Conservation (phyloP, 2,329 filamentous ascomycete species). For the Penicillium sp. region DNA sequence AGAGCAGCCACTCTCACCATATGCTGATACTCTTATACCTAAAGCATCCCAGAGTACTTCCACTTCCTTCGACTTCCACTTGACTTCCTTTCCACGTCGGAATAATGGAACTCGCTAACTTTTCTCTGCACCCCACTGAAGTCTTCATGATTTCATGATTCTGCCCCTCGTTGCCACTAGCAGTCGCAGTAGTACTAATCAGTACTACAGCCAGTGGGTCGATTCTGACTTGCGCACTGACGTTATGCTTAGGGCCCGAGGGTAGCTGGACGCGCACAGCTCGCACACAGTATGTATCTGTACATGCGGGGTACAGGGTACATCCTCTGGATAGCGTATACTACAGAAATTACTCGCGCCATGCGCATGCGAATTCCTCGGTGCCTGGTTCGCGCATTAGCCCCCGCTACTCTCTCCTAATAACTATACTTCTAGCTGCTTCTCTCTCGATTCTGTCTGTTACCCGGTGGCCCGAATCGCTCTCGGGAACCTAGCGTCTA, state of each 20-base stretch:
- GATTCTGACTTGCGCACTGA: slow-evolving; percentile 5
- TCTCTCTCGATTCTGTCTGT: too few species aligned
- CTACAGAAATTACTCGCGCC: slow-evolving; percentile 5
- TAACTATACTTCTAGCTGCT: too few species aligned
- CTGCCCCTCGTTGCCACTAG: background rate
- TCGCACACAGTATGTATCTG: too few species aligned
- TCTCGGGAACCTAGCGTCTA: too few species aligned
- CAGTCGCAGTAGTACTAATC: too few species aligned
- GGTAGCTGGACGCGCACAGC: background rate
- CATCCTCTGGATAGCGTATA: too few species aligned
- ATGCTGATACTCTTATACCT: too few species aligned
- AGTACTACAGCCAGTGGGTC: background rate
- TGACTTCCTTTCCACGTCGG: background rate
- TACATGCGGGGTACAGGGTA: background rate
- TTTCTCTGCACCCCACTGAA: slow-evolving; percentile 3
- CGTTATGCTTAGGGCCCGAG: background rate
- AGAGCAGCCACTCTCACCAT: too few species aligned
- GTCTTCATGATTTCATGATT: slow-evolving; percentile 1
- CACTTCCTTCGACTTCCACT: background rate
- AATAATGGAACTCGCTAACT: background rate
- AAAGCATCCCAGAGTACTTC: too few species aligned
- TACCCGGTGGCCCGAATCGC: background rate
- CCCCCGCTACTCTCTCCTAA: too few species aligned
- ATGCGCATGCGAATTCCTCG: background rate
- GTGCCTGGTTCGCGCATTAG: slow-evolving; percentile 4